Evolutionary conservation across 257 asterid species (phyloP), one percentile per base, ranked within the genome.

Genomic region (Fraxinus quadrangulata): DNA sequence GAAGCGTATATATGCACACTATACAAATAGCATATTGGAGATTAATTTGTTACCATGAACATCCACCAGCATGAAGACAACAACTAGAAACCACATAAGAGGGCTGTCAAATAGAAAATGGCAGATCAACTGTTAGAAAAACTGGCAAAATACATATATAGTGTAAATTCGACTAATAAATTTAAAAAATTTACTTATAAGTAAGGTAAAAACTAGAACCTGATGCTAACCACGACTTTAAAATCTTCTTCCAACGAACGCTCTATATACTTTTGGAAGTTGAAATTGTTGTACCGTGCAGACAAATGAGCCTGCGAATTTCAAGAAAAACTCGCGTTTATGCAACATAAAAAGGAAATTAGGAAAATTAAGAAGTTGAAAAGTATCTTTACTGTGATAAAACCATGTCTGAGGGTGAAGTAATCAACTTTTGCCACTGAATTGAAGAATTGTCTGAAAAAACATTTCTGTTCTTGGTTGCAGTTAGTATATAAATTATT

Each of bases 21-120:
- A 19, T 51, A 19, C 61, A 51, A 51, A 51, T 6, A 51, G 21
- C 19, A 19, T 51, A 16, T 13, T 42, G 51, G 3, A 42, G 17
- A 42, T 2, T 12, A 47, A 68, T 30, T 12, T 51, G 49, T 76
- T 73, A 86, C 89, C 86, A 36, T 28, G 83, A 23, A 86, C 78
- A 51, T 75, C 86, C 56, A 86, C 70, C 47, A 86, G 83, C 83
- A 84, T 47, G 85, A 82, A 84, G 84, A 84, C 76, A 1, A 86
- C 88, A 23, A 84, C 86, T 16, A 75, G 74, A 26, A 86, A 77
- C 90, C 88, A 86, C 88, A 84, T 81, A 14, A 78, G 16, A 34
- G 90, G 88, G 79, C 88, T 84, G 86, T 76, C 69, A 59, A 65
- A 67, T 10, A 47, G 8, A 66, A 77, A 23, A 19, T 8, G 31